Percentiles rank a stretch among this genome's conserved stretches.
phyloP scores from a whole-genome alignment of 2,329 filamentous ascomycete species.

The Fusarium pseudoanthophilum region DNA sequence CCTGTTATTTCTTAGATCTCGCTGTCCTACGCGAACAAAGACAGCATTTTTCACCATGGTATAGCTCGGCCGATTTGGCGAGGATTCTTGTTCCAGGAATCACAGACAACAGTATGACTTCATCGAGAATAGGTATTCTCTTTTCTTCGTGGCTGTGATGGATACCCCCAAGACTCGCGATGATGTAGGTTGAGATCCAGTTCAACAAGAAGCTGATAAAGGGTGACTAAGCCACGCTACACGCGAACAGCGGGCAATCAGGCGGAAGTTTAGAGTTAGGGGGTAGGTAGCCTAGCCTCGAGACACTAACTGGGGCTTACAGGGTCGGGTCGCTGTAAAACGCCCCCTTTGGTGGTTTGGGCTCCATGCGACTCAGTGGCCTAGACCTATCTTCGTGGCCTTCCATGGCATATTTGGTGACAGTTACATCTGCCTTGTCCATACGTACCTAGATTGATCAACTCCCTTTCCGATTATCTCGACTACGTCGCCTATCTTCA shows the following conservation, averaged over 20 bases:
- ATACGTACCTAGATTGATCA: slow-evolving; percentile 23
- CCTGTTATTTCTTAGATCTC: slow-evolving; percentile 54
- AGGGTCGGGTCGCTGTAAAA: slow-evolving; percentile 7
- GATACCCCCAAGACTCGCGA: not conserved
- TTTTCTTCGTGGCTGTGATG: not conserved
- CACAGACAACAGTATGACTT: not conserved
- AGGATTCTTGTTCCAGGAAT: not conserved
- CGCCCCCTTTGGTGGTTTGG: slow-evolving; percentile 13
- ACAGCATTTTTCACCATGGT: slow-evolving; percentile 31
- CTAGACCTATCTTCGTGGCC: slow-evolving; percentile 37
- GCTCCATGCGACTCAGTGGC: slow-evolving; percentile 14
- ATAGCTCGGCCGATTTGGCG: not conserved
- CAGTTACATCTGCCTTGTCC: slow-evolving; percentile 36
- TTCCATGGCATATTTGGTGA: slow-evolving; percentile 39
- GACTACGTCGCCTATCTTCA: slow-evolving; percentile 19
- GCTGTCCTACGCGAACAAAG: not conserved
- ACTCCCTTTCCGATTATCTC: slow-evolving; percentile 31
- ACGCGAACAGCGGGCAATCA: slow-evolving; percentile 36
- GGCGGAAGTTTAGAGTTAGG: slow-evolving; percentile 40
- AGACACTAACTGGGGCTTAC: slow-evolving; percentile 17
- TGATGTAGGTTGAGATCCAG: slow-evolving; percentile 12
- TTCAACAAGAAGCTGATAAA: not conserved
- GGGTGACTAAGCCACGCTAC: slow-evolving; percentile 44
- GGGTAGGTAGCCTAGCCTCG: slow-evolving; percentile 1
- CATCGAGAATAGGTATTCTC: not conserved